Percentiles rank a stretch among this genome's conserved stretches.
Conservation (phyloP, 2,329 filamentous ascomycete species). For the Exophiala aquamarina region DNA sequence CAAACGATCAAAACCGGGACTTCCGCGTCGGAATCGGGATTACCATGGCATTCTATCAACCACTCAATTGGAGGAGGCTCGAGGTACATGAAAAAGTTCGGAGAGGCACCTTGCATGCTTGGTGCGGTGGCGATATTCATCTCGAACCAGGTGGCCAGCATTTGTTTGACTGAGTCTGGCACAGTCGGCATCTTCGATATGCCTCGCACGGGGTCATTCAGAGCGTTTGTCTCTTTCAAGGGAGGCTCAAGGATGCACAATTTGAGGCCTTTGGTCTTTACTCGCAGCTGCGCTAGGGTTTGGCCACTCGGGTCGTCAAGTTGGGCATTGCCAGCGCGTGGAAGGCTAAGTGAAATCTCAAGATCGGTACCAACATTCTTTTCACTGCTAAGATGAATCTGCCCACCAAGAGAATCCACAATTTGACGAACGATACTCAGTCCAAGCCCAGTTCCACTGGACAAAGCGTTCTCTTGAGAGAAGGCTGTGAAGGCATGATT, state of each 20-base stretch:
- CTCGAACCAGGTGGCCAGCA: conserved; percentile 21
- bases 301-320: conserved; percentile 2
- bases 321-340: conserved; percentile 7
- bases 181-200: conserved; percentile 20
- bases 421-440: conserved; percentile 64
- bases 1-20: conserved; percentile 39
- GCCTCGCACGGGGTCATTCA: not conserved
- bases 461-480: conserved; percentile 61
- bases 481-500: conserved; percentile 59
- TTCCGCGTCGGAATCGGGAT: conserved; percentile 28
- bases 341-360: conserved; percentile 28
- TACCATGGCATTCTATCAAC: conserved; percentile 36
- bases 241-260: conserved; percentile 18
- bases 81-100: conserved; percentile 25
- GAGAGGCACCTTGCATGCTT: conserved; percentile 16
- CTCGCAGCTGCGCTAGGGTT: conserved; percentile 15
- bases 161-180: conserved; percentile 16
- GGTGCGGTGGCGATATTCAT: conserved; percentile 18
- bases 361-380: conserved; percentile 57
- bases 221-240: not conserved
- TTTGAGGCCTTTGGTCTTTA: conserved; percentile 12
- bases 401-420: conserved; percentile 59
- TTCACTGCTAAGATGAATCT: conserved; percentile 57
- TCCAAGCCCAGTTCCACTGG: conserved; percentile 54
- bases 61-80: conserved; percentile 35